phyloP scores from a whole-genome alignment of 2,329 filamentous ascomycete genomes.

The Fusarium tricinctum region DNA sequence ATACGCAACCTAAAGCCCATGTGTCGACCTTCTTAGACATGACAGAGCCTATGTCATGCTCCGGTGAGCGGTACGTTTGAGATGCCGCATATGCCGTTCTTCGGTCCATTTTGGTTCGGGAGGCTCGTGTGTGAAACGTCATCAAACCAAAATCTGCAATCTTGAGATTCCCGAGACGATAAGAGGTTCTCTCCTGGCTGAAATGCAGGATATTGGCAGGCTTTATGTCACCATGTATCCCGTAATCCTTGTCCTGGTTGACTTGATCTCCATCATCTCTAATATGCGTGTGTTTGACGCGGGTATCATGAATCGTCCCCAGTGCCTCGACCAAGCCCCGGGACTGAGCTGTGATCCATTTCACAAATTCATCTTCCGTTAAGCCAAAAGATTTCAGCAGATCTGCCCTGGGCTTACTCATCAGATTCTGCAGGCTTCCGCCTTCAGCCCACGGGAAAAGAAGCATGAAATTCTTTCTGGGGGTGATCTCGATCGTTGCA shows the following conservation, averaged over 20 bases:
- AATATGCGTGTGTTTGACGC: background rate
- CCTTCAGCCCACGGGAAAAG: constrained; percentile 17
- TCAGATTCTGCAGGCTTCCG: background rate
- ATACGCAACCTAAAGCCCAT: constrained; percentile 17
- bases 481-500: constrained; percentile 4
- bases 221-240: constrained; percentile 8
- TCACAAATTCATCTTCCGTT: background rate
- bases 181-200: background rate
- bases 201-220: constrained; percentile 6
- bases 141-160: constrained; percentile 15
- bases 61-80: background rate
- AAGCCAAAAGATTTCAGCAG: accelerated
- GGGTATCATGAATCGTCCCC: background rate
- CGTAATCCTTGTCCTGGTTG: background rate
- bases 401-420: background rate
- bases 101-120: background rate
- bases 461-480: background rate
- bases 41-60: background rate
- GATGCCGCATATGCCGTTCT: accelerated
- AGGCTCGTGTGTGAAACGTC: background rate
- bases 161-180: background rate
- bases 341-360: background rate
- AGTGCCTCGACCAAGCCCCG: background rate
- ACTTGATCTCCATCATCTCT: background rate
- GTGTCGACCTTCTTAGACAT: background rate